Evolutionary conservation across 805 yeast genomes (phyloP), one percentile per base, ranked within the genome.

Genomic region (Pachysolen tannophilus): DNA sequence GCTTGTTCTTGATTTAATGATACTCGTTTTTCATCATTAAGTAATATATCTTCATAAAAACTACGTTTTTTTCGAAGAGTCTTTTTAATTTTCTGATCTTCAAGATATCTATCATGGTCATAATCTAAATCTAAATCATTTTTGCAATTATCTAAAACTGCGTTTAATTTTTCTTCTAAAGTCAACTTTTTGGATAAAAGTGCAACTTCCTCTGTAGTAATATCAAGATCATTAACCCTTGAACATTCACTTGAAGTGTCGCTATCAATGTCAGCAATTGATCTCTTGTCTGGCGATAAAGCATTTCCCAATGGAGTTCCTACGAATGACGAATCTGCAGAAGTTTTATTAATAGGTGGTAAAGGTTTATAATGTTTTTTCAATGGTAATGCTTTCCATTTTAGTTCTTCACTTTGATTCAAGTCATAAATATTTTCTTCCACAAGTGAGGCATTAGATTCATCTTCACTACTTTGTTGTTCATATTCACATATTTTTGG

Each of bases 131-230:
- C 49, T 33, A 40, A 44, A 2, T 47, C 48, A 17, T 46, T 18
- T 2, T 17, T 42, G n/a, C n/a, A n/a, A 10, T 43, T 40, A 20
- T 53, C 53, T 11, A 70, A 50, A 29, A 61, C 65, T 2, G 69
- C 54, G 37, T 65, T 68, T 37, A 71, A 52, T 45, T 65, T 68
- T 40, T 70, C 67, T 40, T 65, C 65, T 26, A 70, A 49, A 32
- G 54, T 56, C 49, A 48, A 58, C 39, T 47, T 45, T 45, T 36
- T 50, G 40, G 27, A 46, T 38, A 40, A 42, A 11, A 40, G 37
- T 11, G 37, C 32, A 5, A 59, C 30, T 1, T 57, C 54, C 14
- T 52, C 53, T 7, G 46, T 52, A 3, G 56, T 50, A 13, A 55
- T 37, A 2, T 40, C 23, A 17, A 28, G 3, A 13, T n/a, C 11